Evolutionary conservation across 2,329 filamentous ascomycete genomes (phyloP).

Genomic region (Dryadomyces sulphureus): DNA sequence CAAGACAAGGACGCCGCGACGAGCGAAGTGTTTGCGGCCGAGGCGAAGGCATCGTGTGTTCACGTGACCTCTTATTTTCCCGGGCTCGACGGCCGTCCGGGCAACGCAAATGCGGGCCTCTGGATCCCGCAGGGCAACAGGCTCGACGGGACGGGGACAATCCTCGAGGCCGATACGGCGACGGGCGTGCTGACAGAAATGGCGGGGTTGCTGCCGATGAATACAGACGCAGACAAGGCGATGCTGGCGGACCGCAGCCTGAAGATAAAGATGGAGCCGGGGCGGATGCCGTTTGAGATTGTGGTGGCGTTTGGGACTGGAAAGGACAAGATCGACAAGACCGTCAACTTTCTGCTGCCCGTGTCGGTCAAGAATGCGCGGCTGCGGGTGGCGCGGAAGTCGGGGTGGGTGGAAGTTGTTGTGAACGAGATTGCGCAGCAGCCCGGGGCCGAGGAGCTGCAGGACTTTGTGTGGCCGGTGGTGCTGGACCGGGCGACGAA

Average conservation of each 20-base stretch:
- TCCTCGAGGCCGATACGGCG: too few relatives aligned
- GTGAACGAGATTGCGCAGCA: too few relatives aligned
- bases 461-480: constrained; percentile 23
- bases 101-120: too few relatives aligned
- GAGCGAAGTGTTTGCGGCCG: constrained; percentile 13
- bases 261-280: constrained; percentile 22
- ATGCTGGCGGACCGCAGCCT: constrained; percentile 24
- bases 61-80: constrained; percentile 23
- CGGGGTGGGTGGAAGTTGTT: background rate
- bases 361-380: background rate
- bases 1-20: constrained; percentile 12
- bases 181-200: too few relatives aligned
- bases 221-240: too few relatives aligned
- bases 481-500: constrained; percentile 10
- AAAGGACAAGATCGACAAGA: constrained; percentile 11
- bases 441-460: too few relatives aligned
- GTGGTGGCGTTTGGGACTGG: constrained; percentile 27
- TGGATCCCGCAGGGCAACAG: too few relatives aligned
- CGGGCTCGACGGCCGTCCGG: constrained; percentile 17
- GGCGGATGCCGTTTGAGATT: constrained; percentile 23
- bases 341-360: background rate
- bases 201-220: too few relatives aligned
- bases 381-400: background rate
- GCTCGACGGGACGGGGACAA: too few relatives aligned
- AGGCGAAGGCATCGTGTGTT: constrained; percentile 15